Conservation (phyloP, 129 eudicot species). For the Helichrysum umbraculigerum region DNA sequence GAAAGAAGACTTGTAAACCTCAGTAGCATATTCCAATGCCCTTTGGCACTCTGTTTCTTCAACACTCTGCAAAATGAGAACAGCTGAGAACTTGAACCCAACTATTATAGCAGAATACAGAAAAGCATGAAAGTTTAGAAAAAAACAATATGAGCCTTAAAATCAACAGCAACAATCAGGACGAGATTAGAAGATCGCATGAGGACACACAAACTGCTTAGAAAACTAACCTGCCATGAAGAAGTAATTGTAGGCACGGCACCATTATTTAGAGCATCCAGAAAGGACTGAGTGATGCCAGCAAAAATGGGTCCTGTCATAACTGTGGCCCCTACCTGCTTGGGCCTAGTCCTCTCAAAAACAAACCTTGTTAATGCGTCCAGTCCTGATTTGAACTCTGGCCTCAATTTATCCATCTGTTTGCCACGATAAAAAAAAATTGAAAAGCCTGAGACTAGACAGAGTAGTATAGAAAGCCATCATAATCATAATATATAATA, state of each 20-base stretch:
- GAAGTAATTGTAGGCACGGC: conserved; percentile 98
- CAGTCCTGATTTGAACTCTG: conserved; percentile 87
- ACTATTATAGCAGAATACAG: background rate
- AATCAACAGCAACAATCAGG: conserved; percentile 16
- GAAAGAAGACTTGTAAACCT: conserved; percentile 80
- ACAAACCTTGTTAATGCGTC: conserved; percentile 90
- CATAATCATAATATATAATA: background rate
- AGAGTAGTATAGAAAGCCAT: background rate
- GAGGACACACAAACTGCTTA: conserved; percentile 6
- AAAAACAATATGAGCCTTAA: background rate
- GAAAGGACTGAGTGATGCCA: conserved; percentile 91
- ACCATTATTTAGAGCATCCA: conserved; percentile 97
- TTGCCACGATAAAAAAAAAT: background rate
- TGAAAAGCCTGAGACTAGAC: conserved; percentile 3
- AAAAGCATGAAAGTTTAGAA: conserved; percentile 8
- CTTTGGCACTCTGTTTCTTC: conserved; percentile 98
- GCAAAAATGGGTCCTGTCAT: conserved; percentile 99
- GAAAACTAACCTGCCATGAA: conserved; percentile 89
- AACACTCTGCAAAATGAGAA: conserved; percentile 63
- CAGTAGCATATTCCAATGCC: conserved; percentile 82
- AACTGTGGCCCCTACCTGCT: conserved; percentile 89
- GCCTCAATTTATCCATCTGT: conserved; percentile 86
- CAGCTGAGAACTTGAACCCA: conserved; percentile 14
- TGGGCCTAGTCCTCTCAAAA: conserved; percentile 97
- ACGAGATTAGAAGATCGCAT: background rate